A percentile compares a stretch with the other conserved stretches of the same genome.
These are phyloP conservation scores for Corymbia citriodora DNA, from an alignment of 441 rosid species.

Conservation along the genomic window DNA sequence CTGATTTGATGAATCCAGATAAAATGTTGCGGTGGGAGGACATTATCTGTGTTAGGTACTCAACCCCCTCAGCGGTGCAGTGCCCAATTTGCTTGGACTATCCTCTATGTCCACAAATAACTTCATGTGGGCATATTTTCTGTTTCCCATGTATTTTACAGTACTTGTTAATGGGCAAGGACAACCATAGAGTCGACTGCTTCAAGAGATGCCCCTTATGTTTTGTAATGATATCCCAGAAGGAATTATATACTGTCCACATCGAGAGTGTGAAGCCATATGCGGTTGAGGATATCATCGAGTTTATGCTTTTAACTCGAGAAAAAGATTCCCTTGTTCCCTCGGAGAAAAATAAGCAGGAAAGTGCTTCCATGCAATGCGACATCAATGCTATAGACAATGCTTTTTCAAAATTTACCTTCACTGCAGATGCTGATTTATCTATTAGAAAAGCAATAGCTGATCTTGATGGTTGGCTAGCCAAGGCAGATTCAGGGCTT, in stretches of 20 bases:
- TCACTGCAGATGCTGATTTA: conserved; percentile 78
- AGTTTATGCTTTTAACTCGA: conserved; percentile 79
- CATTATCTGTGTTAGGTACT: conserved; percentile 74
- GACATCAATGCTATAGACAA: conserved; percentile 27
- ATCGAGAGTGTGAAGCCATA: conserved; percentile 71
- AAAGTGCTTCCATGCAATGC: conserved; percentile 7
- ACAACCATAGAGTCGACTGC: conserved; percentile 58
- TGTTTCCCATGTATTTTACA: conserved; percentile 91
- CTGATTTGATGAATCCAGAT: conserved; percentile 88
- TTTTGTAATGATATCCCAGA: conserved; percentile 80
- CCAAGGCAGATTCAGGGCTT: conserved; percentile 80
- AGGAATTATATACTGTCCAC: conserved; percentile 67
- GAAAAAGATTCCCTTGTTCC: conserved; percentile 64
- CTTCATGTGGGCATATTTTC: conserved; percentile 93
- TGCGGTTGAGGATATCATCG: conserved; percentile 56
- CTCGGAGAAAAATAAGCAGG: conserved; percentile 31
- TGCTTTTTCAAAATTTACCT: conserved; percentile 73
- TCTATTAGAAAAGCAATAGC: conserved; percentile 84
- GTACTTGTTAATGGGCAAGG: conserved; percentile 74
- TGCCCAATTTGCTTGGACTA: conserved; percentile 93
- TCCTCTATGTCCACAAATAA: conserved; percentile 94
- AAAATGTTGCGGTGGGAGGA: conserved; percentile 90
- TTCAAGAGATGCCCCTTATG: conserved; percentile 91
- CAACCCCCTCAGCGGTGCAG: conserved; percentile 76
- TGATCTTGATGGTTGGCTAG: conserved; percentile 88